Percentiles rank a stretch among this genome's conserved stretches.
Evolutionary conservation across 441 rosid species (phyloP).

Genomic region (Daphne laureola): DNA sequence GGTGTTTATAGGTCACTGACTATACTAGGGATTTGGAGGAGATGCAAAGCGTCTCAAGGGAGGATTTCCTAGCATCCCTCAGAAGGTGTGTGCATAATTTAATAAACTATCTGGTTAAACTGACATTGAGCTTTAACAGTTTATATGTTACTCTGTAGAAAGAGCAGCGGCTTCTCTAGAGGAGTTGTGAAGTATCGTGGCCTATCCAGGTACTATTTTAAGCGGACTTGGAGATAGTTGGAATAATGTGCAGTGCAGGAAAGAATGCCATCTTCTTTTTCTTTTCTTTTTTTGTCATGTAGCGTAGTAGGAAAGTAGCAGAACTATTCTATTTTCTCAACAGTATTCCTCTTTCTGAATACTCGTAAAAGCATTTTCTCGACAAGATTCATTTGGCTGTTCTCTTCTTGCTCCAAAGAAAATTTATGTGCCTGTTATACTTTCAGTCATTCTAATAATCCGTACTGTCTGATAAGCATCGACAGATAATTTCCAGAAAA

Average conservation of each 20-base stretch:
- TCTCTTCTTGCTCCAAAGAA: too few relatives aligned
- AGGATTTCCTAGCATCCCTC: constrained; percentile 67
- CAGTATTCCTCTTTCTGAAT: too few relatives aligned
- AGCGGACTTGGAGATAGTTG: neutral
- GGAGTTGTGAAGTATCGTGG: constrained; percentile 69
- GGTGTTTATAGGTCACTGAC: constrained; percentile 47
- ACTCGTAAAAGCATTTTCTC: too few relatives aligned
- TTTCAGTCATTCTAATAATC: too few relatives aligned
- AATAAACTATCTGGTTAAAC: constrained; percentile 6
- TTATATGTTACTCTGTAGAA: constrained; percentile 42
- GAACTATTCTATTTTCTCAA: too few relatives aligned
- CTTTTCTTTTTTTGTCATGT: constrained; percentile 2
- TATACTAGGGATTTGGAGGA: constrained; percentile 71
- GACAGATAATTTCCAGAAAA: constrained; percentile 8
- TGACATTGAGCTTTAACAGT: constrained; percentile 19
- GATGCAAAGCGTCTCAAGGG: constrained; percentile 70
- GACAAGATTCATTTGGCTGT: too few relatives aligned
- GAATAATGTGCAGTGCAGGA: neutral
- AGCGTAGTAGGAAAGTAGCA: neutral
- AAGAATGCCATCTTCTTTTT: neutral
- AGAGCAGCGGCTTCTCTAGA: constrained; percentile 74
- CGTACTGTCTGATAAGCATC: constrained; percentile 1
- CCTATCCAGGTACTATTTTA: constrained; percentile 45
- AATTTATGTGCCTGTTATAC: too few relatives aligned
- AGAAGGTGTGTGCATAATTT: constrained; percentile 45